phyloP scores from a whole-genome alignment of 495 filamentous ascomycete genomes.

The Thermothielavioides terrestris region DNA sequence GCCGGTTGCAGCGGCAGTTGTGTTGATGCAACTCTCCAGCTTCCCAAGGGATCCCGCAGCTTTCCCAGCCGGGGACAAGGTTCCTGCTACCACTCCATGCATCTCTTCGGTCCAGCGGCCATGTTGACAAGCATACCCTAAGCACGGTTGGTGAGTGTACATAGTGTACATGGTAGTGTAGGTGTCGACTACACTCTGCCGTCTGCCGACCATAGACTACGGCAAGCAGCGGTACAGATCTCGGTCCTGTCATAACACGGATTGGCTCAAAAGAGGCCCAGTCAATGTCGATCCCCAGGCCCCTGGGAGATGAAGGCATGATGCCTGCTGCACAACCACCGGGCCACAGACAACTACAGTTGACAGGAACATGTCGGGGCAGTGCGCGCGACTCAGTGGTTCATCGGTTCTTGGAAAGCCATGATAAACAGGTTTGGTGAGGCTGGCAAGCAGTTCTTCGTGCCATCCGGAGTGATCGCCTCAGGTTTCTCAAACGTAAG shows the following conservation, averaged over 20 bases:
- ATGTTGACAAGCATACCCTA: constrained; percentile 1
- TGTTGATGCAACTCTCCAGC: constrained; percentile 7
- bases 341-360: no score
- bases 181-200: no score
- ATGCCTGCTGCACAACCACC: no score
- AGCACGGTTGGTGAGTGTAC: neutral
- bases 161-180: no score
- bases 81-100: neutral
- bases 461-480: neutral
- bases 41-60: neutral
- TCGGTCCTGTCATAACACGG: neutral
- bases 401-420: no score
- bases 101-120: neutral
- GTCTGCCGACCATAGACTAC: no score
- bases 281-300: neutral
- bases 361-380: no score
- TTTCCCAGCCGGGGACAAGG: constrained; percentile 2
- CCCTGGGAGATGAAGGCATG: neutral
- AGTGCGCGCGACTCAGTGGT: no score
- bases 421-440: constrained; percentile 2
- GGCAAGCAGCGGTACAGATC: neutral
- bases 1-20: no score
- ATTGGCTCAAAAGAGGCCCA: no score
- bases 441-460: no score
- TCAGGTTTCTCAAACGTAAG: neutral